phyloP scores from a whole-genome alignment of 2,329 filamentous ascomycete species.

The Penicillium sp. region DNA sequence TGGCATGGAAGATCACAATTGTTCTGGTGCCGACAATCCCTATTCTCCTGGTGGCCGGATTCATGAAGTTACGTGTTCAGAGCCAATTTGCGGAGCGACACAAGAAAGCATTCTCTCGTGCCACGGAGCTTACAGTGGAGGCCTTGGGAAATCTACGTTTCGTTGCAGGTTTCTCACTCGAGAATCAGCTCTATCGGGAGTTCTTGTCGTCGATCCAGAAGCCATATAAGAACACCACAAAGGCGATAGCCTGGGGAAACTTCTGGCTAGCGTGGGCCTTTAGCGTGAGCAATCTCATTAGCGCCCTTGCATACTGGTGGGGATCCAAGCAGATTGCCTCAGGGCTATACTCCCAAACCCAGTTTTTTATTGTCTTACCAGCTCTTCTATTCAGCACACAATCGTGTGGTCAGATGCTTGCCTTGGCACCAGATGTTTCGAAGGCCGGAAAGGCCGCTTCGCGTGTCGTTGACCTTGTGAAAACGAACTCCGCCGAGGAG shows the following conservation, averaged over 20 bases:
- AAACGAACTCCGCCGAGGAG: neutral
- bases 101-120: constrained; percentile 50
- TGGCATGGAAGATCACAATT: constrained; percentile 69
- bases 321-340: constrained; percentile 66
- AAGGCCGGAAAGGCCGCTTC: constrained; percentile 60
- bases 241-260: constrained; percentile 46
- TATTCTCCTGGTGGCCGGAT: constrained; percentile 64
- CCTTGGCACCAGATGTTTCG: constrained; percentile 69
- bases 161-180: constrained; percentile 51
- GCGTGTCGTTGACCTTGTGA: constrained; percentile 46
- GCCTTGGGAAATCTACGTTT: constrained; percentile 52
- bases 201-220: too few relatives aligned
- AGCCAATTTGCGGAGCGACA: constrained; percentile 57
- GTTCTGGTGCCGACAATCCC: constrained; percentile 69
- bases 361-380: constrained; percentile 71
- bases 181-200: constrained; percentile 22
- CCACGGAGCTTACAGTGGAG: constrained; percentile 52
- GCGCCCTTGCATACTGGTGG: constrained; percentile 78
- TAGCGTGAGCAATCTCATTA: constrained; percentile 60
- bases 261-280: constrained; percentile 45
- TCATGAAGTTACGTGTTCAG: constrained; percentile 63
- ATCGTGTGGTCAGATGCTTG: constrained; percentile 71
- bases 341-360: constrained; percentile 62
- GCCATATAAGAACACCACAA: constrained; percentile 34
- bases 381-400: constrained; percentile 70